A percentile compares a stretch with the other conserved stretches of the same genome.
Conservation (phyloP, 148 eudicot genomes). For the Selenicereus undatus region DNA sequence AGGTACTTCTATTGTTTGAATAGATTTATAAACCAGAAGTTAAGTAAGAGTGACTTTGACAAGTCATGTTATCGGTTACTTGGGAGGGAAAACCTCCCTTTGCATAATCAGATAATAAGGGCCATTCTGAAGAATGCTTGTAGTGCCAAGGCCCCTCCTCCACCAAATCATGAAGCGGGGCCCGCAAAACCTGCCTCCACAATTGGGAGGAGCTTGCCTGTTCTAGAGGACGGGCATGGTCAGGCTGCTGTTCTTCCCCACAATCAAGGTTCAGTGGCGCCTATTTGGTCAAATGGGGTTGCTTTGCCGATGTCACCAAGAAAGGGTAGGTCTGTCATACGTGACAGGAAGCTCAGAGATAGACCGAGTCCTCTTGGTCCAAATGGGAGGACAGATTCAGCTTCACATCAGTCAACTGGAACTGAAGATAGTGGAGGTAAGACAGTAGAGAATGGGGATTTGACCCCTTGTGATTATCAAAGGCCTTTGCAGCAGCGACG, state of each 20-base stretch:
- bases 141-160: conserved; percentile 39
- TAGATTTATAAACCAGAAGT: conserved; percentile 45
- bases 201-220: conserved; percentile 27
- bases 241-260: conserved; percentile 24
- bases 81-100: conserved; percentile 51
- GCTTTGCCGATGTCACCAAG: conserved; percentile 40
- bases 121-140: conserved; percentile 52
- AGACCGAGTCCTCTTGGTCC: conserved; percentile 56
- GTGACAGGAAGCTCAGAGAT: conserved; percentile 46
- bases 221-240: conserved; percentile 35
- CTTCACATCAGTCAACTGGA: conserved; percentile 33
- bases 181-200: conserved; percentile 28
- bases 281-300: conserved; percentile 47
- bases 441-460: conserved; percentile 39
- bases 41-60: conserved; percentile 51
- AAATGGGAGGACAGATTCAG: conserved; percentile 39
- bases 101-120: conserved; percentile 58
- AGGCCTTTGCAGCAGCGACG: conserved; percentile 40
- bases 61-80: conserved; percentile 45
- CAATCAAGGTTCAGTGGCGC: conserved; percentile 34
- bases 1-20: conserved; percentile 42
- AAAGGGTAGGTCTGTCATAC: conserved; percentile 41
- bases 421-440: conserved; percentile 36
- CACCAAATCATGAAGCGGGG: conserved; percentile 32
- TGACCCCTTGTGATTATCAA: conserved; percentile 41